phyloP scores from a whole-genome alignment of 192 early-diverging fungal species.

The Paraglomus occultum region DNA sequence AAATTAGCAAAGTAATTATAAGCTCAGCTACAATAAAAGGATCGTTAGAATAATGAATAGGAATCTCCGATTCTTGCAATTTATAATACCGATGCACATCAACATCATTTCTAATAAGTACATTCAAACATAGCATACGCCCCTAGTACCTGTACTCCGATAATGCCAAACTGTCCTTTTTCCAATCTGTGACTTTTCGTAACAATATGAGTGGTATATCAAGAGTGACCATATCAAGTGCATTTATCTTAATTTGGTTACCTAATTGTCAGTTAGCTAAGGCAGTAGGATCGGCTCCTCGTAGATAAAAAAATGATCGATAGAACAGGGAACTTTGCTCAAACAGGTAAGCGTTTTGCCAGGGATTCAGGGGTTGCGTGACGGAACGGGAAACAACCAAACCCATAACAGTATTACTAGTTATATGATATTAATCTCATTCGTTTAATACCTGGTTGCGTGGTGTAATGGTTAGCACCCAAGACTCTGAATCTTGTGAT shows the following conservation, averaged over 20 bases:
- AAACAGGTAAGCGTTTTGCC: no score
- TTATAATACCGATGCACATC: constrained; percentile 12
- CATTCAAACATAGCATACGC: not conserved
- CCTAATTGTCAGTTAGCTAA: no score
- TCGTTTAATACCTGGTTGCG: constrained; percentile 30
- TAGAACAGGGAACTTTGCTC: no score
- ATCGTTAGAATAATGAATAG: constrained; percentile 8
- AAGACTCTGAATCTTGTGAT: constrained; percentile 49
- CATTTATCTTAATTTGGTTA: no score
- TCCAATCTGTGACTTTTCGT: not conserved
- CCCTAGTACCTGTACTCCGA: constrained; percentile 2
- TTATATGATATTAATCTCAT: not conserved
- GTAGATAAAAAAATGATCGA: no score
- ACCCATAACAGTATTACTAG: no score
- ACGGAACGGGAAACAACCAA: no score
- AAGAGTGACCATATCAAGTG: no score
- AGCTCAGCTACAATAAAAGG: constrained; percentile 1
- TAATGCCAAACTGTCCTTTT: no score
- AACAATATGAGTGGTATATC: no score
- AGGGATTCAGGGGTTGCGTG: no score
- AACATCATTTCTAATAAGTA: constrained; percentile 2
- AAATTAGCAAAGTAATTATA: constrained; percentile 9
- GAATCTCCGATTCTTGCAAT: not conserved
- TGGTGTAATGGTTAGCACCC: constrained; percentile 49
- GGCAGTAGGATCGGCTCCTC: no score